A percentile compares a stretch with the other conserved stretches of the same genome.
Evolutionary conservation across 176 grass and related monocot genomes (phyloP).

Genomic region (Zea luxurians): DNA sequence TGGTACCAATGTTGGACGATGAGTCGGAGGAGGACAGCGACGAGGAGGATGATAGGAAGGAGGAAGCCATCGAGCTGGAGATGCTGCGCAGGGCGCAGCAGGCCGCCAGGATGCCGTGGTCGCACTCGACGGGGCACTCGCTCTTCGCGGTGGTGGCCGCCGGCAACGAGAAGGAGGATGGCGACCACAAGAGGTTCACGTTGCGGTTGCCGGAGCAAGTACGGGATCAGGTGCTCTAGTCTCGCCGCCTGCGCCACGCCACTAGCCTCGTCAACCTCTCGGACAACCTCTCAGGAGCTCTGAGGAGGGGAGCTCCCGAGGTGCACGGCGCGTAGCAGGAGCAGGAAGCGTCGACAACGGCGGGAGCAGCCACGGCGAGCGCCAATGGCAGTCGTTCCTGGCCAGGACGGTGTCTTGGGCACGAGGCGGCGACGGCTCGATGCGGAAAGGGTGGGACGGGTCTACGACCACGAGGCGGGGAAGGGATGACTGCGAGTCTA

Average conservation of each 20-base stretch:
- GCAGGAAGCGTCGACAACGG: conserved; percentile 40
- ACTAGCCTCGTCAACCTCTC: conserved; percentile 63
- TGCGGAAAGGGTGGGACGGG: conserved; percentile 45
- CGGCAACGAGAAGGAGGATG: background rate
- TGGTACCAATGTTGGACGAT: conserved; percentile 34
- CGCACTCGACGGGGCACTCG: conserved; percentile 53
- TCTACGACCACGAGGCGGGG: conserved; percentile 27
- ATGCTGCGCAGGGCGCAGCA: conserved; percentile 54
- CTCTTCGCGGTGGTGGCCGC: conserved; percentile 8
- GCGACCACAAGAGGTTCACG: conserved; percentile 69
- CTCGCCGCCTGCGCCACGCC: conserved; percentile 61
- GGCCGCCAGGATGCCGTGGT: conserved; percentile 52
- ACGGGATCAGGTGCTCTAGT: conserved; percentile 53
- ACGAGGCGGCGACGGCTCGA: conserved; percentile 42
- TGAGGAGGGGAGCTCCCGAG: conserved; percentile 57
- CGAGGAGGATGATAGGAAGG: conserved; percentile 43
- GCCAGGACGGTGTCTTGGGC: conserved; percentile 55
- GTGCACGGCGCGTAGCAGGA: background rate
- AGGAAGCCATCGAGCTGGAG: conserved; percentile 65
- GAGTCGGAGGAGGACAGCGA: conserved; percentile 27
- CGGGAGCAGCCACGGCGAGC: conserved; percentile 57
- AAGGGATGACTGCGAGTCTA: conserved; percentile 41
- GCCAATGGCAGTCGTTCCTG: conserved; percentile 54
- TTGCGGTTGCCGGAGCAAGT: conserved; percentile 68
- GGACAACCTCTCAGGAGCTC: too few relatives aligned